phyloP scores from a whole-genome alignment of 768 basidiomycete species.

The Russula compacta region DNA sequence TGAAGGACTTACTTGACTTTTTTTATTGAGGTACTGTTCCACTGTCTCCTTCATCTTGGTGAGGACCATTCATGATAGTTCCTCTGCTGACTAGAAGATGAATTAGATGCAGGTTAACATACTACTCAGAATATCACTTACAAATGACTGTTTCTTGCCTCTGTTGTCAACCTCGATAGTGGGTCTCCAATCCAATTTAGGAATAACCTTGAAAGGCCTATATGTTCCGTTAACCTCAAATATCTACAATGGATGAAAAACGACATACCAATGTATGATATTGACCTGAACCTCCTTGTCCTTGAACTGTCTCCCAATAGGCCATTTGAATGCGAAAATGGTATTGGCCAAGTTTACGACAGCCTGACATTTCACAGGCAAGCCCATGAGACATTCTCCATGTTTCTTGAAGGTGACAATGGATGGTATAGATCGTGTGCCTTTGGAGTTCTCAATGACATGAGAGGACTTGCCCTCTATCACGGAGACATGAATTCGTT shows the following conservation, averaged over 20 bases:
- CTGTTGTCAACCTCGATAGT: slow-evolving; percentile 79
- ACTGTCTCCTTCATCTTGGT: slow-evolving; percentile 95
- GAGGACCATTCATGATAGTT: slow-evolving; percentile 81
- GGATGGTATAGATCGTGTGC: too few relatives aligned
- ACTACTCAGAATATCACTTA: too few relatives aligned
- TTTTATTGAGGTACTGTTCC: slow-evolving; percentile 86
- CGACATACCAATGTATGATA: slow-evolving; percentile 65
- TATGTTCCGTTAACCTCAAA: too few relatives aligned
- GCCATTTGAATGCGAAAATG: slow-evolving; percentile 87
- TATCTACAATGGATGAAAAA: neutral
- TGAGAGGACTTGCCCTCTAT: too few relatives aligned
- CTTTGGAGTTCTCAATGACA: too few relatives aligned
- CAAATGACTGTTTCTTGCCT: slow-evolving; percentile 73
- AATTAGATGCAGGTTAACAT: too few relatives aligned
- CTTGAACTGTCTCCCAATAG: slow-evolving; percentile 87
- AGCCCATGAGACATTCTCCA: slow-evolving; percentile 88
- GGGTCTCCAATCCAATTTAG: slow-evolving; percentile 67
- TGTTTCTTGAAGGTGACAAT: too few relatives aligned
- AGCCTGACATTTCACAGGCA: slow-evolving; percentile 95
- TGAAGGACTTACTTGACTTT: slow-evolving; percentile 74
- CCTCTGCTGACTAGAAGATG: slow-evolving; percentile 60
- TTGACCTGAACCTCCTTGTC: slow-evolving; percentile 94
- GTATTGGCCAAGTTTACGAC: slow-evolving; percentile 94
- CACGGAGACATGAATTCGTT: too few relatives aligned
- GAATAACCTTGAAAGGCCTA: slow-evolving; percentile 79